phyloP scores from a whole-genome alignment of 2,329 filamentous ascomycete species.

The Fonsecaea monophora region DNA sequence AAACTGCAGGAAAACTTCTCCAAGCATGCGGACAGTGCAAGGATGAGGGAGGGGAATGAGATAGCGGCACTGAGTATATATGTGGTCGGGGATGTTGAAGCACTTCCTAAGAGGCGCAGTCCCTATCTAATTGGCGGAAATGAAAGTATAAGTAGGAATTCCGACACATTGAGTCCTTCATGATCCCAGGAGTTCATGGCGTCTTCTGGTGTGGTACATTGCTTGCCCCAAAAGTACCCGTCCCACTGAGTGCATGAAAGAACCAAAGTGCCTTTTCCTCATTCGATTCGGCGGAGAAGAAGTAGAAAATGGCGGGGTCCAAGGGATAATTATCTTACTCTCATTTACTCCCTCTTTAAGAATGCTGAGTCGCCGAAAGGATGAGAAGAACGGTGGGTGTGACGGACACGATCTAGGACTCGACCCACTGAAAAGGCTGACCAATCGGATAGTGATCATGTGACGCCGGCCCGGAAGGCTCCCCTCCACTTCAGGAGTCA shows the following conservation, averaged over 20 bases:
- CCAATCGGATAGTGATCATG: not conserved
- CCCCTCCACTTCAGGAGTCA: not conserved
- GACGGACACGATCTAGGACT: conserved; percentile 1
- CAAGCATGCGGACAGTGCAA: not conserved
- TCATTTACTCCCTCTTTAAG: not conserved
- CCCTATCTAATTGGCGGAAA: not conserved
- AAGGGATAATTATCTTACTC: not conserved
- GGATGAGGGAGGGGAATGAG: not conserved
- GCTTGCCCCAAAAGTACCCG: not conserved
- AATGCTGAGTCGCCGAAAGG: not conserved
- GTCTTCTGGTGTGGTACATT: not conserved
- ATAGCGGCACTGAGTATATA: not conserved
- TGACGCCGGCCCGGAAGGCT: not conserved
- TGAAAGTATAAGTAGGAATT: not conserved
- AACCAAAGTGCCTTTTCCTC: not conserved
- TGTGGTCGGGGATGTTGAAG: not conserved
- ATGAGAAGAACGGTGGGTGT: not conserved
- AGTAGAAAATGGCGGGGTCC: not conserved
- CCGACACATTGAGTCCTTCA: not conserved
- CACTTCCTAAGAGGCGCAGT: not conserved
- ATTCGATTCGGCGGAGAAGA: not conserved
- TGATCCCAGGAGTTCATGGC: not conserved
- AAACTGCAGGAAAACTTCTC: not conserved
- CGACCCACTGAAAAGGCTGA: not conserved
- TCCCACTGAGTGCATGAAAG: no score